Conservation (phyloP, 139 green algal genomes). For the Pedinophyceae sp. region DNA sequence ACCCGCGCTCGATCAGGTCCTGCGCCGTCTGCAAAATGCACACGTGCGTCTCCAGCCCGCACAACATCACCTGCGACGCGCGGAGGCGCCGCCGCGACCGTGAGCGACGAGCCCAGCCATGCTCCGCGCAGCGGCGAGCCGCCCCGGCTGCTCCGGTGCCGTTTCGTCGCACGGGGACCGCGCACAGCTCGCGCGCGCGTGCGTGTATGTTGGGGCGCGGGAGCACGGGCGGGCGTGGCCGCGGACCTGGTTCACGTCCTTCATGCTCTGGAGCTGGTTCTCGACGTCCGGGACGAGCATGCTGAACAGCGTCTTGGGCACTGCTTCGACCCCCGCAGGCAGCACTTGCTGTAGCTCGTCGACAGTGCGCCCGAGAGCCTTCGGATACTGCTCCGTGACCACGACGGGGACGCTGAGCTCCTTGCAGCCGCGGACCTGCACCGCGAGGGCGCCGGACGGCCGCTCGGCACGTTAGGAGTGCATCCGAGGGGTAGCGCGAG, state of each 20-base stretch:
- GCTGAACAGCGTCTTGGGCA: slow-evolving; percentile 32
- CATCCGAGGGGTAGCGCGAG: neutral
- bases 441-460: too few relatives aligned
- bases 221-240: too few relatives aligned
- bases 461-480: neutral
- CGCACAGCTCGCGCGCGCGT: too few relatives aligned
- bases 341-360: slow-evolving; percentile 37
- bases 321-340: slow-evolving; percentile 8
- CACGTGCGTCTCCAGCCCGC: slow-evolving; percentile 79
- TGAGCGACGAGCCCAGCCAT: too few relatives aligned
- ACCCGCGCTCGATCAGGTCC: slow-evolving; percentile 22
- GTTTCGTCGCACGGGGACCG: too few relatives aligned
- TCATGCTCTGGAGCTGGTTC: slow-evolving; percentile 7
- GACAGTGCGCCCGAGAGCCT: slow-evolving; percentile 54
- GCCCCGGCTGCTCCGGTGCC: too few relatives aligned
- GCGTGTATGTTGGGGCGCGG: too few relatives aligned
- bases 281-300: slow-evolving; percentile 36
- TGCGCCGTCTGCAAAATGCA: slow-evolving; percentile 75
- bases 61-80: slow-evolving; percentile 38
- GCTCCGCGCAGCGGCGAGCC: too few relatives aligned
- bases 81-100: too few relatives aligned
- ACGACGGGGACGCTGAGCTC: slow-evolving; percentile 49
- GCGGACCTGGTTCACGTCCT: slow-evolving; percentile 26
- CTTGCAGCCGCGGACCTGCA: slow-evolving; percentile 28
- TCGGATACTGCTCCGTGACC: slow-evolving; percentile 75